Evolutionary conservation across 805 yeast genomes (phyloP), one percentile per base, ranked within the genome.

Genomic region (Brettanomyces bruxellensis): DNA sequence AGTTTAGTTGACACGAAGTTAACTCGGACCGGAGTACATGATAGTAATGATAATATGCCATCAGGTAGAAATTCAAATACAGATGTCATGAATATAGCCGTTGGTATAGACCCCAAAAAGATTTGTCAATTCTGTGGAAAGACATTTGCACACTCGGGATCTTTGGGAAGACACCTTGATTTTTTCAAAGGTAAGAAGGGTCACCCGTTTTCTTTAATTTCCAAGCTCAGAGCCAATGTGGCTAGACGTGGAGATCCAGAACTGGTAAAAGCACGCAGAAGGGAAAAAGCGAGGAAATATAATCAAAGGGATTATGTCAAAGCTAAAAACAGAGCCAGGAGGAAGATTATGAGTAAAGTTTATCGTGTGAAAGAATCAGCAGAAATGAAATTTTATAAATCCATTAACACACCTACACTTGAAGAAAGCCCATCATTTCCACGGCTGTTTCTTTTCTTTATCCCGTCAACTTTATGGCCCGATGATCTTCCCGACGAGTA

Each of bases 111-210:
- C 37, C 62, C 62, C 3, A 66, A 69, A 53, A 66, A 58, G 49
- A 57, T 64, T 45, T 78, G 84, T 56, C 66, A 66, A 0, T 78
- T 76, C 54, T 79, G 85, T 53, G 73, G 73, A 1, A 66, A 70
- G 47, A 64, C 71, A 1, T 80, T 79, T 56, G 69, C 78, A 3
- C 77, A 76, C 49, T 75, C 78, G 5, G 82, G 83, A 2, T 75
- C 81, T 0, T 62, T 78, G 47, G 83, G 83, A 1, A 64, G 85
- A 34, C 85, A 79, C 56, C 57, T 80, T 39, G 84, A 80, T 53
- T 57, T 67, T 40, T 72, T 76, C 49, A 74, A 75, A 45, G 85
- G 84, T 1, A 69, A 78, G 8, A 55, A 66, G 1, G 46, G 60
- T 13, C 85, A 79, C 51, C 84, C 84, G 0, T 56, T 63, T 1